These are phyloP conservation scores for Fusarium sp. DNA, from an alignment of 2,329 filamentous ascomycete species.

Conservation along the genomic window DNA sequence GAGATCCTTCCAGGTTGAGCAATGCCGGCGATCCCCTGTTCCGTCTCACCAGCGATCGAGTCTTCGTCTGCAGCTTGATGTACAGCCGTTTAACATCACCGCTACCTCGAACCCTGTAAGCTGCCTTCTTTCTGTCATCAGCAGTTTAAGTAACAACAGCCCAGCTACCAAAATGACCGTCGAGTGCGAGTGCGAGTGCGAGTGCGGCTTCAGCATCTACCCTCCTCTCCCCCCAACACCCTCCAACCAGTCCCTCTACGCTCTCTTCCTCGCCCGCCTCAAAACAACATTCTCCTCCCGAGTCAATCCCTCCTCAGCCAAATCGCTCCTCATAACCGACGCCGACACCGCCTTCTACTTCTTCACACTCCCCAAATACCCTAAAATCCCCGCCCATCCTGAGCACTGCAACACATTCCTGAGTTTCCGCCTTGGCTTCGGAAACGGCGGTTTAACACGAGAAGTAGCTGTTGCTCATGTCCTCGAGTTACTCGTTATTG, in stretches of 20 bases:
- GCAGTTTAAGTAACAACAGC: too few species aligned
- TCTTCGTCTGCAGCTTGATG: background rate
- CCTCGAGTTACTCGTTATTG: background rate
- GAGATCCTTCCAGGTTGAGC: background rate
- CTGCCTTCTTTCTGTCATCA: too few species aligned
- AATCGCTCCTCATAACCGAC: background rate
- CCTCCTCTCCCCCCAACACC: background rate
- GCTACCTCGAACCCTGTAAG: too few species aligned
- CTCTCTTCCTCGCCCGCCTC: background rate
- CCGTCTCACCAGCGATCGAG: background rate
- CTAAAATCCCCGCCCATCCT: background rate
- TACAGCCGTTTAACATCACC: fast-evolving
- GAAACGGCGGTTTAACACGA: fast-evolving
- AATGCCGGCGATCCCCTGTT: background rate
- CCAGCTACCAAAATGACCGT: background rate
- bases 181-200: background rate
- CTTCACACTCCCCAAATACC: background rate
- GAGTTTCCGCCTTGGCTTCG: background rate
- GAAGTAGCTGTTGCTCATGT: background rate
- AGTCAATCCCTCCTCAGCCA: background rate
- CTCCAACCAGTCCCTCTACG: background rate
- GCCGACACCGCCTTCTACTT: background rate
- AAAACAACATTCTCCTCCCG: background rate
- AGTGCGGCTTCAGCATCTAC: slow-evolving; percentile 1
- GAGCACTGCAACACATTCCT: background rate